Conservation (phyloP, 208 protist genomes). For the Acanthamoeba pearcei region DNA sequence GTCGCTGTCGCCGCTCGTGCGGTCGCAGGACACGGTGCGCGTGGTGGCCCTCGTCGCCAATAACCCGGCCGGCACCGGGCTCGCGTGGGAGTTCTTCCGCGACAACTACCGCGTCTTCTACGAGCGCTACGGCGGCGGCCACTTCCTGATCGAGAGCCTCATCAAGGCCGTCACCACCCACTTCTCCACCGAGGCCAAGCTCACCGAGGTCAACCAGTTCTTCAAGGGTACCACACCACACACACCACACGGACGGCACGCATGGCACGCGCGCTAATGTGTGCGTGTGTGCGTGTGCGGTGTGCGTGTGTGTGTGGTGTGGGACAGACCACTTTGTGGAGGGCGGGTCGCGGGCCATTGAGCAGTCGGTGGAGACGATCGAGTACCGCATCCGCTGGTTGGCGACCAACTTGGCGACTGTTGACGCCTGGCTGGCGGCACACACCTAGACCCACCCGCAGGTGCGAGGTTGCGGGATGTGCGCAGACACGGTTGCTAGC, state of each 20-base stretch:
- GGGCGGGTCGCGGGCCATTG: conserved; percentile 63
- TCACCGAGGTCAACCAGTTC: conserved; percentile 53
- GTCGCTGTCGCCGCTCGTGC: conserved; percentile 31
- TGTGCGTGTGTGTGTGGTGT: not conserved
- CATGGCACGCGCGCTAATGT: too few species aligned
- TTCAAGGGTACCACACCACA: conserved; percentile 1
- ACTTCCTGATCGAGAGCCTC: conserved; percentile 71
- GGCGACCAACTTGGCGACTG: not conserved
- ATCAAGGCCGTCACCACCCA: conserved; percentile 66
- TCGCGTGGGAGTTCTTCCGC: conserved; percentile 79
- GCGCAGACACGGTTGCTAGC: too few species aligned
- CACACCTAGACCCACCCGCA: not conserved
- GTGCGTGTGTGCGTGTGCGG: not conserved
- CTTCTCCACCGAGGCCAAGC: conserved; percentile 36
- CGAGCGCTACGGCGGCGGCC: conserved; percentile 51
- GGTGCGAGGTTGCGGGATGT: too few species aligned
- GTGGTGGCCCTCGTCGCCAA: conserved; percentile 48
- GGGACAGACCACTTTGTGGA: conserved; percentile 48
- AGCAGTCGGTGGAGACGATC: conserved; percentile 73
- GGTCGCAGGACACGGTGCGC: conserved; percentile 66
- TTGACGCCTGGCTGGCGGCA: not conserved
- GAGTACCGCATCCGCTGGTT: conserved; percentile 62
- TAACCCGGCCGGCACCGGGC: not conserved
- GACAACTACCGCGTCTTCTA: conserved; percentile 74
- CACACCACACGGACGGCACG: not conserved